Evolutionary conservation across 805 yeast species (phyloP).

Genomic region (Metschnikowia bowlesiae): DNA sequence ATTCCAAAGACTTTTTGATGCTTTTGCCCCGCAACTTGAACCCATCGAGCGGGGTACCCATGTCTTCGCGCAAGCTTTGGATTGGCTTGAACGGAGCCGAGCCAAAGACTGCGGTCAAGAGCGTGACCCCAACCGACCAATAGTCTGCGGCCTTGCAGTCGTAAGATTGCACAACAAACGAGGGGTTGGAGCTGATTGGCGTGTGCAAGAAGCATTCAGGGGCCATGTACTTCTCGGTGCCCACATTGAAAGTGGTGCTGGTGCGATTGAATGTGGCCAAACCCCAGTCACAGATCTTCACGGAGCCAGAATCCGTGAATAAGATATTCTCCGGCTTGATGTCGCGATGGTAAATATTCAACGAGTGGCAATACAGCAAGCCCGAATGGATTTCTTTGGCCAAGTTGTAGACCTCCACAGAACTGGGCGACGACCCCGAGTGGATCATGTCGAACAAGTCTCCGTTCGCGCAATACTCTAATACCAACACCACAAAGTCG

Average conservation of each 20-base stretch:
- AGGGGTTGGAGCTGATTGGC: constrained; percentile 7
- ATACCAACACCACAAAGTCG: constrained; percentile 49
- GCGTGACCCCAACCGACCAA: constrained; percentile 53
- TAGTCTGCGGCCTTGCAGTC: constrained; percentile 47
- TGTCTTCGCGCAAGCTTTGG: constrained; percentile 2
- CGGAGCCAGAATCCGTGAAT: constrained; percentile 45
- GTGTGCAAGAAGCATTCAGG: constrained; percentile 41
- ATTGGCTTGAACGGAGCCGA: constrained; percentile 47
- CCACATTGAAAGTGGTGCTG: constrained; percentile 39
- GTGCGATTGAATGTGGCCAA: constrained; percentile 41
- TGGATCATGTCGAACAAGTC: constrained; percentile 60
- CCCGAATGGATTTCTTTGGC: constrained; percentile 51
- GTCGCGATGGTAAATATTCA: constrained; percentile 65
- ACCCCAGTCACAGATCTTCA: constrained; percentile 75
- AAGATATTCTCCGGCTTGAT: constrained; percentile 71
- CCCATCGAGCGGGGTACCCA: constrained; percentile 8
- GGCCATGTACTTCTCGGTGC: constrained; percentile 59
- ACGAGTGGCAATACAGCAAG: constrained; percentile 49
- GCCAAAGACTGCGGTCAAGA: constrained; percentile 48
- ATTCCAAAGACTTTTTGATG: constrained; percentile 15
- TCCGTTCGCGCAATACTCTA: constrained; percentile 65
- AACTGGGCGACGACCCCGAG: constrained; percentile 11
- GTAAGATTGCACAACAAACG: constrained; percentile 19
- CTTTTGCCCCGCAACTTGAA: constrained; percentile 6
- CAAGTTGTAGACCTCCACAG: constrained; percentile 33